Percentiles rank a stretch among this genome's conserved stretches.
Conservation (phyloP, 768 basidiomycete genomes). For the Phylloporus rhodoxanthus region DNA sequence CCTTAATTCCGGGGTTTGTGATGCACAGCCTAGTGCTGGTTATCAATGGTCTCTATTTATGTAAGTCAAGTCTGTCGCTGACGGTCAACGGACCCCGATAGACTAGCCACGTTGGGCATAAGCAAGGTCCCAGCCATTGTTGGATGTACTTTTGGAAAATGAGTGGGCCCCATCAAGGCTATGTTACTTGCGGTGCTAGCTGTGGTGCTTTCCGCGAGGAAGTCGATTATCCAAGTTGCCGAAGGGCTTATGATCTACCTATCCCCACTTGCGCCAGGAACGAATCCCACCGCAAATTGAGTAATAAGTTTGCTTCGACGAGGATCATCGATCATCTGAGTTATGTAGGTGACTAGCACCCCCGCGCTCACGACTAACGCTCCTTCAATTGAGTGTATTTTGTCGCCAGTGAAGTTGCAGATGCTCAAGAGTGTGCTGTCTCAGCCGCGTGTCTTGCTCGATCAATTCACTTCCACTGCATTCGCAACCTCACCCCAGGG, state of each 20-base stretch:
- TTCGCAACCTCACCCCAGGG: background rate
- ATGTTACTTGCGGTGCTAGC: background rate
- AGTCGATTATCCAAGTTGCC: background rate
- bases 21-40: background rate
- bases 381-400: background rate
- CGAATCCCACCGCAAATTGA: background rate
- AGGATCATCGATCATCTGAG: background rate
- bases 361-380: background rate
- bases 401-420: too few relatives aligned
- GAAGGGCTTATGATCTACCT: background rate
- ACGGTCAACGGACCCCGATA: background rate
- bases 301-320: background rate
- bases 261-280: background rate
- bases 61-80: background rate
- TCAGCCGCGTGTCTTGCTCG: background rate
- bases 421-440: background rate
- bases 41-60: background rate
- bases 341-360: background rate
- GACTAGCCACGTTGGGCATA: constrained; percentile 8
- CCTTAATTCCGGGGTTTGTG: too few relatives aligned
- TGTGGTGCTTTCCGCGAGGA: background rate
- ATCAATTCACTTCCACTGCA: background rate
- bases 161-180: background rate
- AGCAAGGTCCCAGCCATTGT: background rate
- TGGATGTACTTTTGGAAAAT: background rate